These are phyloP conservation scores for Petunia secreta DNA, from an alignment of 257 asterid species.

Conservation along the genomic window DNA sequence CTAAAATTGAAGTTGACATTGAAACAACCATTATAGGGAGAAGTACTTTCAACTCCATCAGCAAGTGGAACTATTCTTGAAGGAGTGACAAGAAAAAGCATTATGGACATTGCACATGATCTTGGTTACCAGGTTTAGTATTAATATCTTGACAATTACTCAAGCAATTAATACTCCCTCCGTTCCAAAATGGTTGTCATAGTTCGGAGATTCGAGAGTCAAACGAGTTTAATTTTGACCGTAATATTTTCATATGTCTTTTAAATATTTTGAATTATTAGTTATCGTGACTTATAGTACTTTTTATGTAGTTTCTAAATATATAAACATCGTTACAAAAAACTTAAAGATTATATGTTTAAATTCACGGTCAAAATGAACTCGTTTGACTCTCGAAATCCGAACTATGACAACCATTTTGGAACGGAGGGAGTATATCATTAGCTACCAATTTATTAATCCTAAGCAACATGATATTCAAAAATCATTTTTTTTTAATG, in stretches of 20 bases:
- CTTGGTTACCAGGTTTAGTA: slow-evolving; percentile 58
- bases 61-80: slow-evolving; percentile 72
- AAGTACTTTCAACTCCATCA: slow-evolving; percentile 70
- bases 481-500: background rate
- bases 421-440: background rate
- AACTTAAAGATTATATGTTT: too few species aligned
- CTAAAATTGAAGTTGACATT: background rate
- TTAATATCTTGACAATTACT: background rate
- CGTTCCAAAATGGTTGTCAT: too few species aligned
- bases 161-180: background rate
- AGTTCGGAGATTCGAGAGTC: too few species aligned
- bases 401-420: too few species aligned
- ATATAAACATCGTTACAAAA: too few species aligned
- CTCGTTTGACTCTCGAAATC: too few species aligned
- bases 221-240: too few species aligned
- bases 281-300: too few species aligned
- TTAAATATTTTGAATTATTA: too few species aligned
- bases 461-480: background rate
- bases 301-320: too few species aligned
- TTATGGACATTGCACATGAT: slow-evolving; percentile 64
- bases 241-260: too few species aligned
- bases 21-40: slow-evolving; percentile 43
- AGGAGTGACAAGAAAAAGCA: slow-evolving; percentile 78
- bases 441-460: background rate
- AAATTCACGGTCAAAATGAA: too few species aligned